Base-by-base conservation (phyloP, 768 basidiomycete species). In the Podaxis sp. region DNA sequence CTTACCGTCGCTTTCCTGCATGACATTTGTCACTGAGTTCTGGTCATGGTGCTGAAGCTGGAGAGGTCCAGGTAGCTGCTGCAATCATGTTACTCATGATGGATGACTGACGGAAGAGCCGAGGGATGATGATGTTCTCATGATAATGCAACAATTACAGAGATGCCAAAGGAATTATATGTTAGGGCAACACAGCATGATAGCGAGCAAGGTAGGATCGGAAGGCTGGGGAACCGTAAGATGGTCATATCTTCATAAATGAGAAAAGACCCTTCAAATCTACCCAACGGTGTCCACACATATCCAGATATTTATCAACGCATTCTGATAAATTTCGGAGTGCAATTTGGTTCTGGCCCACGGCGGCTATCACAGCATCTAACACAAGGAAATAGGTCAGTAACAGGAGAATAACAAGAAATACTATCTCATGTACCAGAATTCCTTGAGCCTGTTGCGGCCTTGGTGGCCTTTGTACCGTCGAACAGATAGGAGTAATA, bases 271-370 rank as follows among this genome's bases (percentile, higher is more conserved):
- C 70, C 40, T 80, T 78, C 67, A 99, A 81, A 67, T 93, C 87
- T 17, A 99, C 93, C 89, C 93, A 99, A 63, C 93, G 84, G 66
- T 96, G 81, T 40, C 93, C 96, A 74, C 89, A 95, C 71, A 88
- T 86, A 65, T 92, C 82, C n/a, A 98, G 81, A 71, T 97, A 93
- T 70, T 86, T 88, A 62, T 92, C 81, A 0, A 92, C 88, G 17
- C 87, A 85, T 0, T 68, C 72, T 0, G 74, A 73, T 76, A 98
- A 81, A 4, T 72, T 70, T 2, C 72, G 64, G 22, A 98, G 77
- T 22, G 88, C 78, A 0, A 64, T 71, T 5, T 67, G 59, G 69
- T 96, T 90, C 33, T 78, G 76, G 0, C 63, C 68, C 2, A 80
- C 76, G 19, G 93, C 74, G 1, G 79, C 80, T 0, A 56, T 58